Evolutionary conservation across 2,329 filamentous ascomycete species (phyloP).

Genomic region (Cladosporium colombiae): DNA sequence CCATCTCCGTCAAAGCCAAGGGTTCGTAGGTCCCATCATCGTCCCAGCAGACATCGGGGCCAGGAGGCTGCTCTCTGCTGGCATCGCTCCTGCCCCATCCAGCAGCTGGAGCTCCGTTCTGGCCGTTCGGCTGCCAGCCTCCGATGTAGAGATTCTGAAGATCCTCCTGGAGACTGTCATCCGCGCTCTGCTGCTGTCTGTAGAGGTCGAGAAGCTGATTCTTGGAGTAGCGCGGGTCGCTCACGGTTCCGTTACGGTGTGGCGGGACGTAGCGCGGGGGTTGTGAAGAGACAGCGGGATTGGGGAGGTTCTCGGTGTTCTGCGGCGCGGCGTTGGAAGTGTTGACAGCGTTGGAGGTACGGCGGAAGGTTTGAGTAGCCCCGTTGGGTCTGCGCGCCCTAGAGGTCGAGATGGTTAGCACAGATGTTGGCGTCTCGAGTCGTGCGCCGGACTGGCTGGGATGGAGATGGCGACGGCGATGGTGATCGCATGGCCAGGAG

Average conservation of each 20-base stretch:
- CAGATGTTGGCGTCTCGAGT: constrained; percentile 1
- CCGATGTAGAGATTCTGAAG: constrained; percentile 69
- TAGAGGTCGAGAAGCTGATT: constrained; percentile 78
- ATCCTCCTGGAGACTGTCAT: constrained; percentile 63
- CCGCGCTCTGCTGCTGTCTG: constrained; percentile 57
- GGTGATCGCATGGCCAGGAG: background rate
- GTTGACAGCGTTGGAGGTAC: constrained; percentile 61
- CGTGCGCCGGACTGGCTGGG: background rate
- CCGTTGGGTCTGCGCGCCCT: constrained; percentile 67
- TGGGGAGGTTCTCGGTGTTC: constrained; percentile 21
- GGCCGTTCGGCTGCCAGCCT: constrained; percentile 75
- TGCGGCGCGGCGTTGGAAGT: constrained; percentile 41
- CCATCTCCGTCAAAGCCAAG: constrained; percentile 72
- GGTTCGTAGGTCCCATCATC: constrained; percentile 68
- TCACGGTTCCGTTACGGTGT: constrained; percentile 60
- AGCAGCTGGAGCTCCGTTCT: constrained; percentile 59
- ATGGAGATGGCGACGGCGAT: background rate
- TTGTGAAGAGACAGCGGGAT: constrained; percentile 29
- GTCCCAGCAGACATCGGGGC: constrained; percentile 94
- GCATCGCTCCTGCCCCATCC: constrained; percentile 79
- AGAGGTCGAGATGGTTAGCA: constrained; percentile 18
- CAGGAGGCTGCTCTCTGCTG: constrained; percentile 68
- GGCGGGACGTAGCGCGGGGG: constrained; percentile 59
- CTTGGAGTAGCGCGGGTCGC: constrained; percentile 69
- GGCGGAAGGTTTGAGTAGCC: constrained; percentile 67